Evolutionary conservation across 352 stramenopile species (phyloP).

Genomic region (Pythium myriotylum): DNA sequence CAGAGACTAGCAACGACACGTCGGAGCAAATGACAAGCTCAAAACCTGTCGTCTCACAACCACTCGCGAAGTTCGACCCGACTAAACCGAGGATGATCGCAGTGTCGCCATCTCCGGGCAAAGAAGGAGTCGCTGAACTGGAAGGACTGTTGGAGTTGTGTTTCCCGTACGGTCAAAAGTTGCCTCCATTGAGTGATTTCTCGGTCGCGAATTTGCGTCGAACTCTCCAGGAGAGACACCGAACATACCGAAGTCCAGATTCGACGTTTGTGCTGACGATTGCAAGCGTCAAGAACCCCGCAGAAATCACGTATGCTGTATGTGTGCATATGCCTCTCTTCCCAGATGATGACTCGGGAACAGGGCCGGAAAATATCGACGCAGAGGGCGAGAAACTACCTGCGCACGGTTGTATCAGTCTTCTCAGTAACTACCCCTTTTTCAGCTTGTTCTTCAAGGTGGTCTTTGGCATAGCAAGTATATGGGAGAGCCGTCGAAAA

Average conservation of each 20-base stretch:
- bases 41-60: slow-evolving; percentile 1
- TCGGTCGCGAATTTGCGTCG: slow-evolving; percentile 53
- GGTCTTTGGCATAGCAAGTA: slow-evolving; percentile 67
- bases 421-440: slow-evolving; percentile 78
- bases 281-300: slow-evolving; percentile 45
- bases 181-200: slow-evolving; percentile 50
- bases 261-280: slow-evolving; percentile 80
- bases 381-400: slow-evolving; percentile 28
- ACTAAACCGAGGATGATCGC: slow-evolving; percentile 49
- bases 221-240: slow-evolving; percentile 67
- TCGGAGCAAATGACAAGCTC: neutral
- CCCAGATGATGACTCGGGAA: slow-evolving; percentile 41
- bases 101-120: slow-evolving; percentile 44
- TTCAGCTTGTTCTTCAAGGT: slow-evolving; percentile 88
- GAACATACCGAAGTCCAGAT: slow-evolving; percentile 61
- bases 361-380: slow-evolving; percentile 20
- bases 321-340: slow-evolving; percentile 69
- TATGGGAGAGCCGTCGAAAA: slow-evolving; percentile 64
- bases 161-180: slow-evolving; percentile 67
- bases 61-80: slow-evolving; percentile 5
- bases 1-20: neutral
- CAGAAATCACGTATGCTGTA: slow-evolving; percentile 69
- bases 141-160: slow-evolving; percentile 75
- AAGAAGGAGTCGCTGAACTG: slow-evolving; percentile 48
- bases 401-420: slow-evolving; percentile 70